Conservation (phyloP, 2,329 filamentous ascomycete species). For the Sarocladium brachiariae region DNA sequence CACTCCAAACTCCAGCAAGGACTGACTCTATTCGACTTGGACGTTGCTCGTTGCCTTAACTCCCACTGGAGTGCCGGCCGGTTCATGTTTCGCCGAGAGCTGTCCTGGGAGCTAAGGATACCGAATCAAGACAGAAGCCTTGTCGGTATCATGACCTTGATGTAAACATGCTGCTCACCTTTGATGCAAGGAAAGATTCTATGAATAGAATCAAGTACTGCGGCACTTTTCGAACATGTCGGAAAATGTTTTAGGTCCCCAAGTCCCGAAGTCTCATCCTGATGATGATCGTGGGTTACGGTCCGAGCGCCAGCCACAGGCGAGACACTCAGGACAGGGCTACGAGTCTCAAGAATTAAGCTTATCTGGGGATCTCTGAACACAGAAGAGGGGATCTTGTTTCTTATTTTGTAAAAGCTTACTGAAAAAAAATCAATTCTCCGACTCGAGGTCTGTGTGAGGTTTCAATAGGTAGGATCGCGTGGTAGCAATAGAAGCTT, state of each 20-base stretch:
- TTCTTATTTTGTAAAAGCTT: too few species aligned
- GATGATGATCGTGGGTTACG: not conserved
- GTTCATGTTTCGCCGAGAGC: slow-evolving; percentile 2
- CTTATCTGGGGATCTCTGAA: too few species aligned
- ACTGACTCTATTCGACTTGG: not conserved
- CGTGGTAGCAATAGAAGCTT: not conserved
- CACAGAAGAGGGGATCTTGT: too few species aligned
- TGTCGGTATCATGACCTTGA: not conserved
- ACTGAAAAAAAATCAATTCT: too few species aligned
- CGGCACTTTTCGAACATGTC: not conserved
- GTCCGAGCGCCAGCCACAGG: not conserved
- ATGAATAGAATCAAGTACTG: not conserved
- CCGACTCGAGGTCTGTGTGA: too few species aligned
- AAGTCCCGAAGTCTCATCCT: slow-evolving; percentile 3
- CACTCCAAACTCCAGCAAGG: not conserved
- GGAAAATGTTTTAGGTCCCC: not conserved
- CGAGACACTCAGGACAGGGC: not conserved
- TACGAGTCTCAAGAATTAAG: not conserved
- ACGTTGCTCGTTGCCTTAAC: too few species aligned
- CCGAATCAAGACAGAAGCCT: not conserved
- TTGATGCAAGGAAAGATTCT: not conserved
- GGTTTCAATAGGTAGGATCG: not conserved
- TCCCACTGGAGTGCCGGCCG: not conserved
- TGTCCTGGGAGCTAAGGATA: not conserved
- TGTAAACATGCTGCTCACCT: not conserved